A percentile compares a stretch with the other conserved stretches of the same genome.
These are phyloP conservation scores for Moniliella sp. DNA, from an alignment of 1,284 basidiomycete genomes.

Conservation along the genomic window DNA sequence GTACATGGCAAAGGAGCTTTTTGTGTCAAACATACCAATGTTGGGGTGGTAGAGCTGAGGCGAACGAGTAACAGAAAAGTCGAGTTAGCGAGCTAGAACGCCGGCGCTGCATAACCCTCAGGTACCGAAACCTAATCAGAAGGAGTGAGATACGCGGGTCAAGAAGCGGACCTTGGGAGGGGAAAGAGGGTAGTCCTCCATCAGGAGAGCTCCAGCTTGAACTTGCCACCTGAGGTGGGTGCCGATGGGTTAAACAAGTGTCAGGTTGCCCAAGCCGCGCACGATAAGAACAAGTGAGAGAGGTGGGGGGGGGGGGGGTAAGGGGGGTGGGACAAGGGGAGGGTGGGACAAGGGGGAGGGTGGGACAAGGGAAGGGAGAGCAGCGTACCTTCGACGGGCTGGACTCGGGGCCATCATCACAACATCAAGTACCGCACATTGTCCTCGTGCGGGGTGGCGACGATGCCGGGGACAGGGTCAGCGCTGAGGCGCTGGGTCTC, in stretches of 20 bases:
- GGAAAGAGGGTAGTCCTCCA: constrained; percentile 98
- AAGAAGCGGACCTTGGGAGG: constrained; percentile 89
- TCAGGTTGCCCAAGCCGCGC: too few species aligned
- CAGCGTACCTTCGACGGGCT: too few species aligned
- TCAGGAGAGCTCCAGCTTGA: constrained; percentile 84
- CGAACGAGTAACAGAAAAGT: not conserved
- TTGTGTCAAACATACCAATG: constrained; percentile 51
- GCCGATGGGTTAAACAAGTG: too few species aligned
- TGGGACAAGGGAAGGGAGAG: too few species aligned
- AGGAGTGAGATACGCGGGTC: constrained; percentile 50
- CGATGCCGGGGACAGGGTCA: constrained; percentile 86
- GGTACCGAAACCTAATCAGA: too few species aligned
- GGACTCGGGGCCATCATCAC: too few species aligned
- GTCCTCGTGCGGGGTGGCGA: constrained; percentile 78
- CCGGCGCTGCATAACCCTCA: not conserved
- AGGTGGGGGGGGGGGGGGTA: too few species aligned
- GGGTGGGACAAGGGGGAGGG: too few species aligned
- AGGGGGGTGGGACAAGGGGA: too few species aligned
- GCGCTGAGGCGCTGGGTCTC: constrained; percentile 87
- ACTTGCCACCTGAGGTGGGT: constrained; percentile 43
- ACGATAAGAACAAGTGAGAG: too few species aligned
- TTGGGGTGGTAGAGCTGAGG: constrained; percentile 89
- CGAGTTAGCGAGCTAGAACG: not conserved
- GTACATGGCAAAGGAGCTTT: too few species aligned
- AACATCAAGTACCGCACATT: too few species aligned